A percentile compares a stretch with the other conserved stretches of the same genome.
These are phyloP conservation scores for Periglandula ipomoeae DNA, from an alignment of 2,329 filamentous ascomycete species.

Conservation along the genomic window DNA sequence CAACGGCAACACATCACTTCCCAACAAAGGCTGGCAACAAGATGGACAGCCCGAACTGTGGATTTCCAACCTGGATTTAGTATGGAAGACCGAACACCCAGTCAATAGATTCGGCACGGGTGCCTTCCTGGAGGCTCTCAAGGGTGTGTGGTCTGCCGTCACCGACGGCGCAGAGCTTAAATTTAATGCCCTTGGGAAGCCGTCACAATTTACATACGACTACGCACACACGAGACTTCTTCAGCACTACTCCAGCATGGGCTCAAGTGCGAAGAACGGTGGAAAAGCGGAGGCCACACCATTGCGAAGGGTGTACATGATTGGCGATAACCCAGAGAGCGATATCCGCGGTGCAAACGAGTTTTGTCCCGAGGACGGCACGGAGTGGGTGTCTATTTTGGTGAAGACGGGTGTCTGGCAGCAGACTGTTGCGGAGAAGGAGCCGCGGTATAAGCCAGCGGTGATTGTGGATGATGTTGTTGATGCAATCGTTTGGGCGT, in stretches of 20 bases:
- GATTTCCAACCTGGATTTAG: slow-evolving; percentile 83
- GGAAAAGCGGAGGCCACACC: slow-evolving; percentile 40
- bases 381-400: slow-evolving; percentile 69
- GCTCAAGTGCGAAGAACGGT: slow-evolving; percentile 10
- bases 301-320: slow-evolving; percentile 81
- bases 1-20: slow-evolving; percentile 56
- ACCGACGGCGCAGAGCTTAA: slow-evolving; percentile 54
- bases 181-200: slow-evolving; percentile 74
- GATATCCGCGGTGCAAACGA: slow-evolving; percentile 84
- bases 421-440: slow-evolving; percentile 26
- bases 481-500: slow-evolving; percentile 67
- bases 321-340: slow-evolving; percentile 82
- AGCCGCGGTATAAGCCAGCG: slow-evolving; percentile 52
- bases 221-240: slow-evolving; percentile 71
- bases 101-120: slow-evolving; percentile 85
- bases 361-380: slow-evolving; percentile 56
- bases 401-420: slow-evolving; percentile 73
- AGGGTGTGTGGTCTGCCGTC: slow-evolving; percentile 67
- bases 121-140: slow-evolving; percentile 74
- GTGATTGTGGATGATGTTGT: slow-evolving; percentile 65
- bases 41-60: slow-evolving; percentile 74
- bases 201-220: slow-evolving; percentile 64
- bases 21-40: slow-evolving; percentile 71
- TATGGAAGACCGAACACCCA: slow-evolving; percentile 81
- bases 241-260: slow-evolving; percentile 26